phyloP scores from a whole-genome alignment of 1,284 basidiomycete species.

The Paramarasmius palmivorus region DNA sequence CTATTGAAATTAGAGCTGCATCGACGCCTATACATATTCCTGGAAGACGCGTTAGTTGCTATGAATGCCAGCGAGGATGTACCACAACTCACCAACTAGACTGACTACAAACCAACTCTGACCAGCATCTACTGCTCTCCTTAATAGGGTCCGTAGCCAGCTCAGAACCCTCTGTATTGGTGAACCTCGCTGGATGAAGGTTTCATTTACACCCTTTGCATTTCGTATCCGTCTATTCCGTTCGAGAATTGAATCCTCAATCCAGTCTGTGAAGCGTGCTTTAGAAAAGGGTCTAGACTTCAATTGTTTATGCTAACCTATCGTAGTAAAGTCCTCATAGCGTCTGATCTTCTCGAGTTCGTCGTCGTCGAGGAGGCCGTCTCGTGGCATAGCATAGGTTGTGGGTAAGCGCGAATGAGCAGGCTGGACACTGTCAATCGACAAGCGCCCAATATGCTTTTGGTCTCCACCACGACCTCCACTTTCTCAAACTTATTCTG shows the following conservation, averaged over 20 bases:
- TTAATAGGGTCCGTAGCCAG: constrained; percentile 67
- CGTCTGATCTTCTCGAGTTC: constrained; percentile 54
- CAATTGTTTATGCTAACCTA: constrained; percentile 34
- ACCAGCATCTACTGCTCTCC: constrained; percentile 60
- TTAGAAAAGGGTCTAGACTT: background rate
- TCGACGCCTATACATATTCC: constrained; percentile 92
- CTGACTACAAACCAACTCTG: constrained; percentile 82
- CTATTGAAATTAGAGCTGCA: constrained; percentile 92
- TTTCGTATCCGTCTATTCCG: constrained; percentile 72
- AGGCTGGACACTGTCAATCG: background rate
- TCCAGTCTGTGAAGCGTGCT: constrained; percentile 68
- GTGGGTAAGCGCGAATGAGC: background rate
- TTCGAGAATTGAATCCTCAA: constrained; percentile 91
- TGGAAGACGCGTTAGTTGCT: constrained; percentile 30
- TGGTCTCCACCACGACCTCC: no score
- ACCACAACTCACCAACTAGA: constrained; percentile 72
- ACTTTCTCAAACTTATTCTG: no score
- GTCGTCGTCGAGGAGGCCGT: constrained; percentile 23
- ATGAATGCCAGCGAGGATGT: background rate
- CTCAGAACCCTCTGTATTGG: constrained; percentile 40
- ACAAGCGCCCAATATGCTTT: no score
- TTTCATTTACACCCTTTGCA: constrained; percentile 46
- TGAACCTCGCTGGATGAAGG: constrained; percentile 50
- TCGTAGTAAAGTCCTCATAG: constrained; percentile 82
- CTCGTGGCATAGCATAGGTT: background rate